Conservation (phyloP, 768 basidiomycete species). For the Boletus subparvulus region DNA sequence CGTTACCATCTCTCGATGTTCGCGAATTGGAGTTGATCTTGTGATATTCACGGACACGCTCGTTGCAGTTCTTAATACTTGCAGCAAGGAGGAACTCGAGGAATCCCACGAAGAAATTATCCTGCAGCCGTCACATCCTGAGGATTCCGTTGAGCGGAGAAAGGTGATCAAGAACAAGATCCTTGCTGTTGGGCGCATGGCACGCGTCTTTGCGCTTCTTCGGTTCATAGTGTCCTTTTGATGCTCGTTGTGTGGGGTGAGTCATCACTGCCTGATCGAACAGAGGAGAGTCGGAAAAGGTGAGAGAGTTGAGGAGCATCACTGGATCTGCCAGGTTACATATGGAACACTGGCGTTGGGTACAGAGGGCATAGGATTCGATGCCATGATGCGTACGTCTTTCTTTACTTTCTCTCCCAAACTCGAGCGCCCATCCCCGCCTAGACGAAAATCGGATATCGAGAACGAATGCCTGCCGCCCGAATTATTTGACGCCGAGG, state of each 20-base stretch:
- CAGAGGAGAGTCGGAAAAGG: constrained; percentile 97
- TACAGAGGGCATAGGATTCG: constrained; percentile 87
- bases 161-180: constrained; percentile 99
- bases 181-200: constrained; percentile 94
- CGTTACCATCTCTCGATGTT: background rate
- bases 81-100: constrained; percentile 94
- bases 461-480: constrained; percentile 99
- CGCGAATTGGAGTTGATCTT: constrained; percentile 1
- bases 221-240: constrained; percentile 57
- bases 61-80: constrained; percentile 92
- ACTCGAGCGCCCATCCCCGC: background rate
- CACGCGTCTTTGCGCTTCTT: constrained; percentile 91
- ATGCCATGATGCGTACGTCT: constrained; percentile 78
- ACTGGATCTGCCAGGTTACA: constrained; percentile 72
- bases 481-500: constrained; percentile 80
- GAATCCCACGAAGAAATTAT: constrained; percentile 57
- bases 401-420: background rate
- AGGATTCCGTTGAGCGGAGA: constrained; percentile 69
- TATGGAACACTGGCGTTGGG: constrained; percentile 84
- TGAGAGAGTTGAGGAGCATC: constrained; percentile 93
- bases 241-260: constrained; percentile 33
- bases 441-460: constrained; percentile 93
- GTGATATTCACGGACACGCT: constrained; percentile 93
- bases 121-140: constrained; percentile 35
- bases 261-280: background rate